A percentile compares a stretch with the other conserved stretches of the same genome.
Evolutionary conservation across 2,329 filamentous ascomycete species (phyloP).

Genomic region (Tolypocladium tropicale): DNA sequence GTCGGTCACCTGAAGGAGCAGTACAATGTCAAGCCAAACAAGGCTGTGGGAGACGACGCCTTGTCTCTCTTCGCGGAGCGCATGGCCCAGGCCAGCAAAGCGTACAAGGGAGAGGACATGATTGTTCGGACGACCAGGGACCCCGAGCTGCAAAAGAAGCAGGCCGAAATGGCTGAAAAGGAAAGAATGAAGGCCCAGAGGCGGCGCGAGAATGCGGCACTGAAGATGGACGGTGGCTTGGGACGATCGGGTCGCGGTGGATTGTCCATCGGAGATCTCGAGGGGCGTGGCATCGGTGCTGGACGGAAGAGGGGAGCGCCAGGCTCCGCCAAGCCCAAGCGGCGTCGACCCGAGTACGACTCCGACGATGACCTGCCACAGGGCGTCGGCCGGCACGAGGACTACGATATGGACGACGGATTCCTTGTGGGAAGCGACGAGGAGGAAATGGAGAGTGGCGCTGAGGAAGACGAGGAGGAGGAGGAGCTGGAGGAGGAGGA

Average conservation of each 20-base stretch:
- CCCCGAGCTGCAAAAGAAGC: conserved; percentile 63
- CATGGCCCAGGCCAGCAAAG: conserved; percentile 53
- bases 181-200: conserved; percentile 59
- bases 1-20: conserved; percentile 69
- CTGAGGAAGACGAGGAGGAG: conserved; percentile 55
- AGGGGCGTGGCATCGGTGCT: conserved; percentile 45
- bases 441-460: conserved; percentile 51
- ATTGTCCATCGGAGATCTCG: conserved; percentile 59
- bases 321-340: conserved; percentile 39
- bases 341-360: conserved; percentile 56
- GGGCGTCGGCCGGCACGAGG: conserved; percentile 53
- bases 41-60: conserved; percentile 60
- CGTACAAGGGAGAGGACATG: conserved; percentile 46
- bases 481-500: conserved; percentile 46
- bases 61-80: conserved; percentile 57
- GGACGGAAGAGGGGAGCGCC: conserved; percentile 42
- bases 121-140: conserved; percentile 63
- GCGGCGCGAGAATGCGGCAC: conserved; percentile 56
- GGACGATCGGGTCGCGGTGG: conserved; percentile 41
- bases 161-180: conserved; percentile 65
- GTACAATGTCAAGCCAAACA: conserved; percentile 57
- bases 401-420: conserved; percentile 71
- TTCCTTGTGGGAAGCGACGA: conserved; percentile 70
- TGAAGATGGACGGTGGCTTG: conserved; percentile 51
- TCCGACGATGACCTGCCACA: conserved; percentile 64